These are phyloP conservation scores for Salix suchowensis DNA, from an alignment of 345 rosid genomes.

Conservation along the genomic window DNA sequence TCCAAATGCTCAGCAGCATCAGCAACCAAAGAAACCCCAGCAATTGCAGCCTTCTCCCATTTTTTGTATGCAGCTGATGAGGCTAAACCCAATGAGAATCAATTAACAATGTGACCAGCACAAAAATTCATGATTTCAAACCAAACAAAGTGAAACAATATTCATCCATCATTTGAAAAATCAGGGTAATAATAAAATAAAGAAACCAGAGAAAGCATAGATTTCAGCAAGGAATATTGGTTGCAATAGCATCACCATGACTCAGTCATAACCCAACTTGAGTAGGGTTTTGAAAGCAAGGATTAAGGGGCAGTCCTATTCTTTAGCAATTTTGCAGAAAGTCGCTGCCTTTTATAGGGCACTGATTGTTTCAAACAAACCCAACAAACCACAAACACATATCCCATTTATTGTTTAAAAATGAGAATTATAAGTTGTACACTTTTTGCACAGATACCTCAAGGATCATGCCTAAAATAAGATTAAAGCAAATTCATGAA, in stretches of 20 bases:
- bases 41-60: constrained; percentile 99
- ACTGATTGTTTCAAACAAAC: neutral
- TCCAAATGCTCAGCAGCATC: constrained; percentile 99
- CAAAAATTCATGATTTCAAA: neutral
- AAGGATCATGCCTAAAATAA: neutral
- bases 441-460: neutral
- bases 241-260: neutral
- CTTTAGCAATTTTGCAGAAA: neutral
- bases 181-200: neutral
- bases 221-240: neutral
- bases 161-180: neutral
- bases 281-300: neutral
- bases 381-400: neutral
- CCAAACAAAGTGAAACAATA: neutral
- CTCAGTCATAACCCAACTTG: neutral
- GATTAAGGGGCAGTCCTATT: neutral
- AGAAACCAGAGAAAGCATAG: neutral
- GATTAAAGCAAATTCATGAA: neutral
- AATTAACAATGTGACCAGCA: constrained; percentile 4
- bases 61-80: constrained; percentile 70
- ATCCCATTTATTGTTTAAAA: neutral
- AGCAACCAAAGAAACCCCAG: constrained; percentile 99
- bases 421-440: neutral
- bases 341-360: neutral
- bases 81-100: constrained; percentile 34